Base-by-base conservation (phyloP, 768 basidiomycete species). In the Lentinula boryana region DNA sequence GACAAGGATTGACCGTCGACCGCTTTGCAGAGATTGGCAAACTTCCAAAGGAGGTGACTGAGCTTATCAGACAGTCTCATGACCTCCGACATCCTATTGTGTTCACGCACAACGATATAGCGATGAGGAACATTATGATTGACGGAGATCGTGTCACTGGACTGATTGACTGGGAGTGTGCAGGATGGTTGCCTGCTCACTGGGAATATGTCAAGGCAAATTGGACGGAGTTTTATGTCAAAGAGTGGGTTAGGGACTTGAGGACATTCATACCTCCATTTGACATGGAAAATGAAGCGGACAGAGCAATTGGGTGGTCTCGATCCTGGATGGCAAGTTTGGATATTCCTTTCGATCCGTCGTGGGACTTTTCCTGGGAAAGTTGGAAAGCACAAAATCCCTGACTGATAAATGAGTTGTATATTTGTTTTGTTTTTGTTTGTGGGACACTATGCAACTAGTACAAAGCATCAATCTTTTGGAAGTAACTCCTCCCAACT, bases 101-200 rank as follows among this genome's bases (percentile, higher is more conserved):
- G 9, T 38, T 38, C 36, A 38, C 36, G 2, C 36, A 38, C 36
- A 38, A 38, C 5, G 36, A 38, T 38, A 38, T 38, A 8, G 36
- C 36, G 9, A 38, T 38, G 36, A 38, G 36, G 36, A 38, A 38
- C 36, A 38, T 38, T 13, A 8, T 38, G 9, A 13, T 21, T 33
- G 57, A 70, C 5, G 69, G 64, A 23, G 63, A 63, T 18, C 62
- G 21, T 4, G 67, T 78, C 50, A 71, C 70, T 4, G 74, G 66
- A 7, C 65, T 77, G 16, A 46, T 78, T 16, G 77, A 76, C 60
- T 78, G 75, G 75, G 71, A 69, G 51, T 66, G 61, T 16, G 66
- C 68, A 4, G 74, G 75, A 8, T 77, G 68, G 66, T 72, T 70
- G 57, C 76, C 75, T 10, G 71, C 66, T 38, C 74, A 71, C 60